Evolutionary conservation across 1,139 yeast species (phyloP).

Genomic region (Candida anutae): DNA sequence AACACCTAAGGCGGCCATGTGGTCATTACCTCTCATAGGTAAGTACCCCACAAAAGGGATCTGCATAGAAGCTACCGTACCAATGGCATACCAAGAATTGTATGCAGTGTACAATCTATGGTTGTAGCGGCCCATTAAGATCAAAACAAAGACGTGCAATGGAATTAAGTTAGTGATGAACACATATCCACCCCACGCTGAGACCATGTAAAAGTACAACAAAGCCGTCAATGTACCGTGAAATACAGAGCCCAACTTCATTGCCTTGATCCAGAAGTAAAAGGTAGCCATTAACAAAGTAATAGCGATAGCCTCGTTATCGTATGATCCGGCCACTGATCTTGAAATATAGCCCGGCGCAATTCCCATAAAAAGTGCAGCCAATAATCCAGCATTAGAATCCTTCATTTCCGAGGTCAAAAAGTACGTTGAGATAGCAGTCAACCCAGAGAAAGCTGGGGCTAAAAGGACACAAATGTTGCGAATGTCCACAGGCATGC

Average conservation of each 20-base stretch:
- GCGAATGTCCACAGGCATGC: constrained; percentile 87
- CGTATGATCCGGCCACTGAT: constrained; percentile 98
- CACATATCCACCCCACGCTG: constrained; percentile 99
- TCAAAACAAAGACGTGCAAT: constrained; percentile 81
- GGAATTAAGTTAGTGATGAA: constrained; percentile 98
- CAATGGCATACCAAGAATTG: constrained; percentile 94
- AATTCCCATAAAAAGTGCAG: constrained; percentile 94
- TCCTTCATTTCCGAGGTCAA: constrained; percentile 89
- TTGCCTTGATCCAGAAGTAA: constrained; percentile 90
- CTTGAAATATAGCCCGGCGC: constrained; percentile 98
- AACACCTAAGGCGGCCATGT: constrained; percentile 97
- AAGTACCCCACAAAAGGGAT: constrained; percentile 97
- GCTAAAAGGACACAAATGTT: constrained; percentile 94
- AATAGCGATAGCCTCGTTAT: constrained; percentile 98
- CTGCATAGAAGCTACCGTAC: constrained; percentile 97
- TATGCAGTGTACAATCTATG: constrained; percentile 82
- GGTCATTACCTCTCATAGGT: constrained; percentile 95
- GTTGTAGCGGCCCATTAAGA: constrained; percentile 91
- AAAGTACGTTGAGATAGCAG: constrained; percentile 87
- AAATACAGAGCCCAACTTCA: constrained; percentile 82
- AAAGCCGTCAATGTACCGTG: constrained; percentile 82
- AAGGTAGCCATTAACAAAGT: constrained; percentile 93
- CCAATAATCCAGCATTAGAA: constrained; percentile 79
- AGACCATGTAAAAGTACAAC: constrained; percentile 95
- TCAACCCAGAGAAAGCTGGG: constrained; percentile 91